Percentiles rank a stretch among this genome's conserved stretches.
Conservation (phyloP, 805 yeast species). For the Saturnispora sanitii region DNA sequence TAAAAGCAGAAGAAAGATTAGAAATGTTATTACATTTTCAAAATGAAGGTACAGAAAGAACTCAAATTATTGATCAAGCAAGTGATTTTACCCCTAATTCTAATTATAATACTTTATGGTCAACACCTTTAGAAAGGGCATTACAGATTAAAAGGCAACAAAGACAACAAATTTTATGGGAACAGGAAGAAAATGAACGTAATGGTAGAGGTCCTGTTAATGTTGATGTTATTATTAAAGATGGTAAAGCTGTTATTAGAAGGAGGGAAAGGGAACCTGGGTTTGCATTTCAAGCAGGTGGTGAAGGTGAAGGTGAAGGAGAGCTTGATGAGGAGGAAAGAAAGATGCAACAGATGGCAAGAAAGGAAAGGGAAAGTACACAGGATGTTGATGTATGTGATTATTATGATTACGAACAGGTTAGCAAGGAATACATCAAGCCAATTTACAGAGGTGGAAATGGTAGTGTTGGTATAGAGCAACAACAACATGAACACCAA, state of each 20-base stretch:
- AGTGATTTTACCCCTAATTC: slow-evolving; percentile 65
- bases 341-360: slow-evolving; percentile 27
- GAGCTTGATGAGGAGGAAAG: slow-evolving; percentile 23
- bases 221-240: slow-evolving; percentile 65
- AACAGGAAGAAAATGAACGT: slow-evolving; percentile 43
- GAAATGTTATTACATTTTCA: slow-evolving; percentile 73
- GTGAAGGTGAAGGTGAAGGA: background rate
- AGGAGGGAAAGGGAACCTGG: slow-evolving; percentile 29
- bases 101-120: slow-evolving; percentile 54
- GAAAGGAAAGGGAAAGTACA: slow-evolving; percentile 24
- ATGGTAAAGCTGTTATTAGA: slow-evolving; percentile 67
- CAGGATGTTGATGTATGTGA: slow-evolving; percentile 25
- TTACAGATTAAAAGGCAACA: slow-evolving; percentile 82
- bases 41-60: slow-evolving; percentile 79
- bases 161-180: slow-evolving; percentile 56
- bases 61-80: slow-evolving; percentile 86
- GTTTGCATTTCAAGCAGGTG: slow-evolving; percentile 17
- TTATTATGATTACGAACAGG: slow-evolving; percentile 55
- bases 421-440: slow-evolving; percentile 43
- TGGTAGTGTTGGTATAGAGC: background rate
- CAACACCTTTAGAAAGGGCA: slow-evolving; percentile 80
- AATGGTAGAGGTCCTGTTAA: slow-evolving; percentile 68
- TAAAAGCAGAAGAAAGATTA: slow-evolving; percentile 62
- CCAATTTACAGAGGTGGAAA: slow-evolving; percentile 23
- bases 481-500: background rate